Base-by-base conservation (phyloP, 805 yeast species). In the Isabelozyma rhagii region DNA sequence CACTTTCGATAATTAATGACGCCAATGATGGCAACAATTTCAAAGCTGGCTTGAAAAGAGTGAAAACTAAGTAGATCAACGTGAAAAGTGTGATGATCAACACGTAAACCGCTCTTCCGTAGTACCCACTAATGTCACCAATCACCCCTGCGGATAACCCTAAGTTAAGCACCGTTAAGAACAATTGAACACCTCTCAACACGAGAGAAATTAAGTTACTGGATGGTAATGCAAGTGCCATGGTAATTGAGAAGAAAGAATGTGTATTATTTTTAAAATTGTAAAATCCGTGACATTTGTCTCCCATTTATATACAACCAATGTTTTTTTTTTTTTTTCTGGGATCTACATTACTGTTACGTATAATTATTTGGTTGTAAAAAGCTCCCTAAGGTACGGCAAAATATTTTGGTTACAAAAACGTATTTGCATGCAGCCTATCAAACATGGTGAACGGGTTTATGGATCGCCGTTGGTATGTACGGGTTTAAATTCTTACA, bases 91-190 rank as follows among this genome's bases (percentile, higher is more conserved):
- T 39, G 10, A 45, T 38, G 15, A 58, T 59, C 38, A 61, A 43
- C 13, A 48, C 46, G 28, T 44, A 53, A 25, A 52, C 52, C 25
- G 46, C 49, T 41, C 54, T 51, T 44, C 46, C 55, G 9, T 42
- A 42, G 13, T 47, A 14, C 21, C n/a, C 49, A 17, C 18, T 28
- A 13, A 31, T 44, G 27, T 47, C 15, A 10, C 51, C 46, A 21
- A 54, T 27, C 8, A 41, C 6, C 11, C 46, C 52, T 10, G 63
- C 64, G 11, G 55, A 40, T 15, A 57, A 41, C 10, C 59, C 62
- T 18, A 61, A 51, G 15, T n/a, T 29, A 41, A 57, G 27, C 25
- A 60, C 49, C n/a, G 55, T 14, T 28, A 58, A 55, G 4, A 57
- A 10, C 6, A 56, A 15, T 51, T 61, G 65, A 15, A 48, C 40